Evolutionary conservation across 2,329 filamentous ascomycete genomes (phyloP), one percentile per base, ranked within the genome.

Genomic region (Didymella keratinophila): DNA sequence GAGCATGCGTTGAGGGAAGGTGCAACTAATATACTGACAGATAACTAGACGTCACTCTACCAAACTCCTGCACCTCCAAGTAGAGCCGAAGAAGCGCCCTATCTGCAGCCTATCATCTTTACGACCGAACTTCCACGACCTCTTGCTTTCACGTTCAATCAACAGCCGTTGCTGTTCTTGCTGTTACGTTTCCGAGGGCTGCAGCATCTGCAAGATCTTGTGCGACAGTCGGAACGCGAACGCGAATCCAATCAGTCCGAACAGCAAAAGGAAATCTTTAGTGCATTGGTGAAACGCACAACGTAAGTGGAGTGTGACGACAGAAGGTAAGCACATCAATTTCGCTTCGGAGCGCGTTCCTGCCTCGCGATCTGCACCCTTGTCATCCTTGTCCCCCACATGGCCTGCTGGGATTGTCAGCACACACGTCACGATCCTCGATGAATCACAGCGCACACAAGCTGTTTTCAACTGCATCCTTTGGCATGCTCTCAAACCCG

Each of bases 371-470:
- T 51, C 52, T 36, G 43, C 25, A 56, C 28, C 52, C 47, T 43
- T 44, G n/a, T 41, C 61, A 75, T 73, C 70, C 71, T 67, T 74
- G 71, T 60, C 63, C 30, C 56, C 71, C 72, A 75, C 71, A 74
- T 75, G 73, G 72, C 70, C 18, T 30, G 59, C 64, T 49, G 63
- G 66, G 65, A n/a, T 20, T 39, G 18, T 46, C 25, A 21, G 12
- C n/a, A 20, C 25, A 23, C 44, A 32, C 18, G 16, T 28, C 30
- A 48, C 30, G 30, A 47, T 43, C 16, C 23, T 14, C 14, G 20
- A 23, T 42, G 21, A n/a, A 25, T 8, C 41, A 27, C 41, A 5
- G 3, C 41, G 5, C 12, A 43, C 23, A n/a, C 21, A 23, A 27
- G 10, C 2, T 27, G 0, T 20, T 27, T 43, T 27, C 41, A 4